These are phyloP conservation scores for Selaginella moellendorffii DNA, from an alignment of 75 land plant species.

Conservation along the genomic window DNA sequence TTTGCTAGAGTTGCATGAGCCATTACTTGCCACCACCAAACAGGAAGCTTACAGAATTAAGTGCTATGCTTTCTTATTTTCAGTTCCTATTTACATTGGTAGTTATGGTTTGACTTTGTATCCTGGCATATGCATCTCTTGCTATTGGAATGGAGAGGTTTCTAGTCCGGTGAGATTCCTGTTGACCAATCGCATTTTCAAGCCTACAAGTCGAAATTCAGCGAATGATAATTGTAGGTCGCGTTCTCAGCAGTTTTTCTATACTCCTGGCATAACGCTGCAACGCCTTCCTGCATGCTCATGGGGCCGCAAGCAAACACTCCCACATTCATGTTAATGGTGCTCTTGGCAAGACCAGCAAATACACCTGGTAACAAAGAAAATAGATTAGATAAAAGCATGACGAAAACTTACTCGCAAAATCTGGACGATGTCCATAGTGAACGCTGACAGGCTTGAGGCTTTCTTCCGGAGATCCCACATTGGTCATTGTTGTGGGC, in stretches of 20 bases:
- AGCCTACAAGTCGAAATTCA: constrained; percentile 6
- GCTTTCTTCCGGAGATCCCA: neutral
- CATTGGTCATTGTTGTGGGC: neutral
- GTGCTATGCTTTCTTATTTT: no score
- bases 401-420: neutral
- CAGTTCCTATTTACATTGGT: no score
- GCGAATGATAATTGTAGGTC: neutral
- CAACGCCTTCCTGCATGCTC: constrained; percentile 3
- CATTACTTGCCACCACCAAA: no score
- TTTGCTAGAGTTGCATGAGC: no score
- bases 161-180: no score
- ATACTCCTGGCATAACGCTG: neutral
- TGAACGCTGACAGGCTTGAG: neutral
- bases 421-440: neutral
- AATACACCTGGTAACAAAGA: neutral
- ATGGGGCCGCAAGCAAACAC: constrained; percentile 1
- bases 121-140: no score
- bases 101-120: no score
- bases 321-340: neutral
- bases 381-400: neutral
- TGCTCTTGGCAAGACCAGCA: neutral
- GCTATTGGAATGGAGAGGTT: no score
- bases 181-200: no score
- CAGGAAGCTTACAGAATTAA: no score
- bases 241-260: neutral